Evolutionary conservation across 1,139 yeast genomes (phyloP), one percentile per base, ranked within the genome.

Genomic region (Diutina mesorugosa): DNA sequence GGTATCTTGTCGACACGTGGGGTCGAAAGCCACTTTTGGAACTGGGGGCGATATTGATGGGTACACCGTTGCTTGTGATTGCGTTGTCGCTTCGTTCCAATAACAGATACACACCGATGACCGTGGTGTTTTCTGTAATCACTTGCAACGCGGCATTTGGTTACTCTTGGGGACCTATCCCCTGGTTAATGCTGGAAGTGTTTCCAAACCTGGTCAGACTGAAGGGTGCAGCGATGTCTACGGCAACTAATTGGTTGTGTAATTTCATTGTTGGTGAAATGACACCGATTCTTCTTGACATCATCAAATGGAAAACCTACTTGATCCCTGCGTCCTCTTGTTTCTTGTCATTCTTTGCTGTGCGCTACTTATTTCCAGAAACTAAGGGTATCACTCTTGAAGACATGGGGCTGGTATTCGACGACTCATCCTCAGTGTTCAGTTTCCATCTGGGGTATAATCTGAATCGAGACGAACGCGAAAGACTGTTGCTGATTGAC

Each of bases 161-260:
- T 10, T 84, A 84, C 63, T 80, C 87, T 57, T 90, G 96, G 95
- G 97, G 97, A 10, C 97, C 97, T 3, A 85, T 91, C 59, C 96
- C 97, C 7, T 90, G 97, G 97, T 77, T 91, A 63, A 85, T 89
- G 71, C 90, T 90, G 54, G 97, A 90, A 71, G 91, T 91, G 57
- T 79, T 91, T 58, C 97, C 97, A 0, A 80, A 88, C 59, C 76
- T 85, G 29, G 90, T 90, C n/a, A 80, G 97, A 59, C 90, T 96
- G 7, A 88, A 90, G 65, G 96, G 96, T 55, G 96, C 97, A 0
- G 90, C 96, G 1, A 72, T 90, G 61, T 85, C 96, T 0, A 90
- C 97, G 0, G 96, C 96, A 0, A 84, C 96, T 9, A 90, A 90
- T 68, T 91, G 97, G 97, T 80, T 89, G n/a, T 90, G 89, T 72